Percentiles rank a stretch among this genome's conserved stretches.
These are phyloP conservation scores for Candida sanyaensis DNA, from an alignment of 1,139 yeast species.

Conservation along the genomic window DNA sequence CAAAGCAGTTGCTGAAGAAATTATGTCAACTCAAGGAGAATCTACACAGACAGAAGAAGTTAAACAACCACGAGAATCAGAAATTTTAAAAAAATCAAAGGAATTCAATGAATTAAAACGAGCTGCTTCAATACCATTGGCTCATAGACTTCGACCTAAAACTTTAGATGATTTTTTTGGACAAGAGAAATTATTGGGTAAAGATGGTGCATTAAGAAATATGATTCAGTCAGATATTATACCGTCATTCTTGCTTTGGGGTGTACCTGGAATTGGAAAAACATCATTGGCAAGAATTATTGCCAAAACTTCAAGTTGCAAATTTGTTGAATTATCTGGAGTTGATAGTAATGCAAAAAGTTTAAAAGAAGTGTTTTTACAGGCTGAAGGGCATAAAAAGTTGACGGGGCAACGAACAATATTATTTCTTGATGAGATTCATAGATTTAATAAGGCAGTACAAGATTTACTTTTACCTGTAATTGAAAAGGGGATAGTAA, in stretches of 20 bases:
- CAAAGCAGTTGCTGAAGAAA: slow-evolving; percentile 7
- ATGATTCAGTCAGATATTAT: slow-evolving; percentile 61
- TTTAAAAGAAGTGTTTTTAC: slow-evolving; percentile 70
- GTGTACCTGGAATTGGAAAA: slow-evolving; percentile 95
- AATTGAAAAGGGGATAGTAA: slow-evolving; percentile 66
- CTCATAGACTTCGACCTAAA: slow-evolving; percentile 82
- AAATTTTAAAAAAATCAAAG: slow-evolving; percentile 14
- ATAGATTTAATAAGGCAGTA: slow-evolving; percentile 84
- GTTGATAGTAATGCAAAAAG: slow-evolving; percentile 74
- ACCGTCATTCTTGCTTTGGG: slow-evolving; percentile 94
- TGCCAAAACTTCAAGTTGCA: slow-evolving; percentile 52
- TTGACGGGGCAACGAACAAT: slow-evolving; percentile 73
- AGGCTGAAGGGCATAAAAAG: slow-evolving; percentile 66
- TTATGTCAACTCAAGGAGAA: slow-evolving; percentile 1
- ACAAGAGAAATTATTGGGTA: slow-evolving; percentile 78
- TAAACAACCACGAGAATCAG: slow-evolving; percentile 12
- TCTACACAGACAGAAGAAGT: neutral
- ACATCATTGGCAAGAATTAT: slow-evolving; percentile 73
- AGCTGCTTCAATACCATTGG: slow-evolving; percentile 67
- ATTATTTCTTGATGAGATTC: slow-evolving; percentile 89
- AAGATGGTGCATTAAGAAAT: slow-evolving; percentile 68
- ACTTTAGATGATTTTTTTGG: slow-evolving; percentile 80
- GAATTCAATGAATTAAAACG: slow-evolving; percentile 34
- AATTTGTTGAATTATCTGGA: slow-evolving; percentile 84
- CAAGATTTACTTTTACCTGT: slow-evolving; percentile 83